Evolutionary conservation across 2,329 filamentous ascomycete genomes (phyloP).

Genomic region (Aspergillus neotritici): DNA sequence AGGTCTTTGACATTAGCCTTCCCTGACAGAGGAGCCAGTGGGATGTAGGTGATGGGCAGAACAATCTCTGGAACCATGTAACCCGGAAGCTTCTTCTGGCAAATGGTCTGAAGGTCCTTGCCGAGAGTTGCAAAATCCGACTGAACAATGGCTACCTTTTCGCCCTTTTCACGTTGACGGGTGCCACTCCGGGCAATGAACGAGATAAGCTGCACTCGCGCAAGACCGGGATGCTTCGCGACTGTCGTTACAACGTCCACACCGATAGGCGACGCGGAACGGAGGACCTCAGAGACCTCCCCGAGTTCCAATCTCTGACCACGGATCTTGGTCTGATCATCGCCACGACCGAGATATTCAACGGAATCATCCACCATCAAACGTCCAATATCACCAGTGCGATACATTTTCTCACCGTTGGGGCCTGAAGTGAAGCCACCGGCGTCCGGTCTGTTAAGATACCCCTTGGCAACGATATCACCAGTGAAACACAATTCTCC

Average conservation of each 20-base stretch:
- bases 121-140: constrained; percentile 16
- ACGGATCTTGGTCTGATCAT: constrained; percentile 77
- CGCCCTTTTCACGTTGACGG: constrained; percentile 7
- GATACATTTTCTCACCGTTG: constrained; percentile 54
- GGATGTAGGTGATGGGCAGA: constrained; percentile 22
- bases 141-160: constrained; percentile 13
- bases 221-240: constrained; percentile 23
- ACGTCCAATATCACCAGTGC: constrained; percentile 74
- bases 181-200: constrained; percentile 21
- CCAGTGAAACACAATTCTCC: constrained; percentile 29
- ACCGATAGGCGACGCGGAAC: constrained; percentile 14
- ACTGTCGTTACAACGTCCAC: constrained; percentile 27
- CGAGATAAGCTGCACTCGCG: constrained; percentile 24
- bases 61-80: constrained; percentile 28
- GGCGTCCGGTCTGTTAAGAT: constrained; percentile 26
- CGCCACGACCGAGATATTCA: constrained; percentile 65
- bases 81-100: constrained; percentile 20
- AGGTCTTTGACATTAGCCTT: constrained; percentile 31
- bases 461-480: constrained; percentile 24
- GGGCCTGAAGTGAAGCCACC: constrained; percentile 16
- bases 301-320: constrained; percentile 75
- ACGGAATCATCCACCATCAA: constrained; percentile 70
- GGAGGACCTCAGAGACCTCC: constrained; percentile 54
- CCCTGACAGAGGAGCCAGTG: constrained; percentile 25
- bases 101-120: constrained; percentile 21